phyloP scores from a whole-genome alignment of 2,329 filamentous ascomycete genomes.

The Venturia asperata region DNA sequence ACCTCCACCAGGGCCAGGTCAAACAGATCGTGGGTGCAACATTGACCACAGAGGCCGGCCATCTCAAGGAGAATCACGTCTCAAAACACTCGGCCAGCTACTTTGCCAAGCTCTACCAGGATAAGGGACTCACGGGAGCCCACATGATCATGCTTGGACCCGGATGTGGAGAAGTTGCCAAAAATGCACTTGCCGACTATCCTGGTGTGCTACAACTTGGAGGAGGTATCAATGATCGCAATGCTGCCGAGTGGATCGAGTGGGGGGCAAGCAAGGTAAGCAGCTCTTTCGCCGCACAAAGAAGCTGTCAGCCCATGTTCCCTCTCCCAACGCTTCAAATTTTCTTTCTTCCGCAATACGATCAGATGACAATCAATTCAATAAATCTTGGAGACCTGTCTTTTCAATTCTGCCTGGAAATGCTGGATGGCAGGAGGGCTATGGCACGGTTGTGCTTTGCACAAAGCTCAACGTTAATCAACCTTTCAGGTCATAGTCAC shows the following conservation, averaged over 20 bases:
- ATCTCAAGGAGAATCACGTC: conserved; percentile 84
- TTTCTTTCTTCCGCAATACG: no score
- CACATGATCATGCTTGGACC: conserved; percentile 97
- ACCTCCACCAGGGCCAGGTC: conserved; percentile 92
- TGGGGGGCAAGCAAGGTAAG: conserved; percentile 81
- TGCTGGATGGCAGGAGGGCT: no score
- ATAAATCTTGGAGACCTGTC: no score
- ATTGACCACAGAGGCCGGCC: conserved; percentile 40
- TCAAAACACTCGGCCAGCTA: conserved; percentile 74
- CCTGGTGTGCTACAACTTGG: conserved; percentile 76
- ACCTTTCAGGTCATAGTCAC: conserved; percentile 85
- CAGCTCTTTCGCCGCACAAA: conserved; percentile 13
- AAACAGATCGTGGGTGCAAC: conserved; percentile 99
- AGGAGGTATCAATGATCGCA: conserved; percentile 82
- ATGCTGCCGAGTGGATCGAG: conserved; percentile 80
- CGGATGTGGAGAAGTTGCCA: conserved; percentile 73
- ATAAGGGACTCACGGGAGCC: conserved; percentile 65
- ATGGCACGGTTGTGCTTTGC: background rate
- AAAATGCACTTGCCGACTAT: conserved; percentile 72
- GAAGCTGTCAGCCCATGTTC: background rate
- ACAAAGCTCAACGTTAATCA: background rate
- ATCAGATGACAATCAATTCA: no score
- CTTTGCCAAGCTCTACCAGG: conserved; percentile 75
- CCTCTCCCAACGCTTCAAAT: no score
- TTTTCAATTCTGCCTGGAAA: no score